Evolutionary conservation across 2,329 filamentous ascomycete species (phyloP), one percentile per base, ranked within the genome.

Genomic region (Aspergillus thermomutatus): DNA sequence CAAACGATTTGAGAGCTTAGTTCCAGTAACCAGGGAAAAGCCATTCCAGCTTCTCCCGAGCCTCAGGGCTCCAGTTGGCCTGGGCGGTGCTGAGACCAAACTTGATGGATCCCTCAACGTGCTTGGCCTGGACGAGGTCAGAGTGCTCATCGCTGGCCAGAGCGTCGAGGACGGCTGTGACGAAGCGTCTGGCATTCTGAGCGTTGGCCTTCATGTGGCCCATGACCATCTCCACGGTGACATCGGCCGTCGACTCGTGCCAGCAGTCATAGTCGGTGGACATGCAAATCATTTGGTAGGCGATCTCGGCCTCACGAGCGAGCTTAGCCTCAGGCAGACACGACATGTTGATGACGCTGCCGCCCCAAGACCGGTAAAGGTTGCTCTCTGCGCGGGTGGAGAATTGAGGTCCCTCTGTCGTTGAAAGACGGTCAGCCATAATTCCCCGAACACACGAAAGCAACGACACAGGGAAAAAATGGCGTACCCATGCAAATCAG

Each of bases 231-330:
- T 92, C 90, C 23, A 99, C 94, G 60, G 92, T 92, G 60, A 99
- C 94, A 59, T 84, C 80, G 63, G 90, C 90, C 56, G 86, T 89
- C 50, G 83, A 84, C 21, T 84, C 86, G 51, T 92, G 89, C 94
- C 94, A 99, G 85, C 93, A 97, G 80, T 99, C 94, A 75, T 99
- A 99, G 80, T 99, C 94, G 27, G 94, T 99, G 34, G 91, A 91
- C 94, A 99, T 99, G 82, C 93, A 96, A 70, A 99, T 96, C 85
- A 97, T 95, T 80, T 96, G 92, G 77, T 97, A 97, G 37, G 89
- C 89, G 66, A 99, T 89, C 80, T 99, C 94, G 25, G 94, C 94
- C 80, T 99, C 94, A 53, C 91, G 87, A 9, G 94, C 94, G 21
- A 99, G 87, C 82, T 99, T 99, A 50, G 93, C 90, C 79, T 99